Evolutionary conservation across 2,329 filamentous ascomycete genomes (phyloP).

Genomic region (Penicillium sp.): DNA sequence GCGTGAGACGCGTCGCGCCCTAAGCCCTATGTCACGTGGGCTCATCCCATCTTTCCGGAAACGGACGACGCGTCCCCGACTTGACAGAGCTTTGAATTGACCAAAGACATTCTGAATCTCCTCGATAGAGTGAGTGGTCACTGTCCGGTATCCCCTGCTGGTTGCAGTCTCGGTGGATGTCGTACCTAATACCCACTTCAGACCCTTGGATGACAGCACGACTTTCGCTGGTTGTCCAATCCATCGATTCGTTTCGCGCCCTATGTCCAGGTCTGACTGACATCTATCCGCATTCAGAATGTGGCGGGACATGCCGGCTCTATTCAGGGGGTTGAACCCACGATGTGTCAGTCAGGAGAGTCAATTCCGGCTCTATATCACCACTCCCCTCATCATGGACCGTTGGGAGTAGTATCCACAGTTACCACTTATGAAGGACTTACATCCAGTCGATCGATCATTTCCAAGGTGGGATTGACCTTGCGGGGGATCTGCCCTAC

Average conservation of each 20-base stretch:
- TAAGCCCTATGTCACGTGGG: conserved; percentile 22
- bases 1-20: conserved; percentile 22
- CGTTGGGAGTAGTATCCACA: too few species aligned
- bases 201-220: conserved; percentile 16
- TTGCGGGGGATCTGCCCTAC: too few species aligned
- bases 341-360: too few species aligned
- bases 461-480: too few species aligned
- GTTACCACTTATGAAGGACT: too few species aligned
- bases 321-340: too few species aligned
- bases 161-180: conserved; percentile 9
- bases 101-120: too few species aligned
- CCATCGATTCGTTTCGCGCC: not conserved
- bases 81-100: too few species aligned
- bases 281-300: not conserved
- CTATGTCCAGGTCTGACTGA: conserved; percentile 1
- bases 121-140: not conserved
- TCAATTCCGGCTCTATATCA: conserved; percentile 1
- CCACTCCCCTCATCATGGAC: conserved; percentile 14
- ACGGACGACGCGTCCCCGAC: conserved; percentile 6
- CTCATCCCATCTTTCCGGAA: conserved; percentile 12
- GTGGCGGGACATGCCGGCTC: not conserved
- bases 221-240: conserved; percentile 6
- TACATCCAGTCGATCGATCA: too few species aligned
- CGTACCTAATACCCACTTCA: conserved; percentile 10
- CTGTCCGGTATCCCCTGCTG: conserved; percentile 5